Evolutionary conservation across 2,329 filamentous ascomycete genomes (phyloP), one percentile per base, ranked within the genome.

Genomic region (Epichloe festucae): DNA sequence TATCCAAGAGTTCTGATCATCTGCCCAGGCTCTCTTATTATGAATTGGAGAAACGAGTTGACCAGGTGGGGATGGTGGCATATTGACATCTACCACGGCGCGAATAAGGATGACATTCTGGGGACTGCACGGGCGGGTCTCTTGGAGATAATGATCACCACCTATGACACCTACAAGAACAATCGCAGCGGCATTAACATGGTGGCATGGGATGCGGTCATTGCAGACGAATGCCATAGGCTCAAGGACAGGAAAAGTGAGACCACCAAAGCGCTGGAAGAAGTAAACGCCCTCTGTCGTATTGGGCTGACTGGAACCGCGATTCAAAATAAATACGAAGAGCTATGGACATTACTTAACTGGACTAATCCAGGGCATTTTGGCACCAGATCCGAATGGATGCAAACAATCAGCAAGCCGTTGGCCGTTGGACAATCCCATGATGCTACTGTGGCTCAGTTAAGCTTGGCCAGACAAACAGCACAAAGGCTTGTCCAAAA

Each of bases 311-410:
- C 90, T 0, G 93, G 93, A 2, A 98, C 93, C 0, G 91, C 91
- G 0, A 96, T 98, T 44, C 93, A 98, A 64, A 98, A 98, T 67
- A 93, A 88, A 58, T 98, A 98, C 64, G 89, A 96, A 63, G 93
- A 98, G 65, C 76, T 98, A 1, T 98, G 91, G 91, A 94, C 89
- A 0, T 73, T 98, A 0, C 73, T 98, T 3, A 95, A 98, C 64
- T 98, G 93, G 93, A 90, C 89, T 0, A 93, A 94, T 59, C 93
- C 93, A 0, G 91, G 89, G 0, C 69, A 76, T 46, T 78, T 83
- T 51, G 79, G 78, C 15, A 74, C 73, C 0, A 61, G 86, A 10
- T 71, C 77, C 5, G 85, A 87, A 42, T 98, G 93, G 93, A 85
- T 82, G 60, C 74, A 77, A 19, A 81, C 78, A 39, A 88, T 98